Evolutionary conservation across 805 yeast species (phyloP), one percentile per base, ranked within the genome.

Genomic region (Hanseniaspora taiwanica): DNA sequence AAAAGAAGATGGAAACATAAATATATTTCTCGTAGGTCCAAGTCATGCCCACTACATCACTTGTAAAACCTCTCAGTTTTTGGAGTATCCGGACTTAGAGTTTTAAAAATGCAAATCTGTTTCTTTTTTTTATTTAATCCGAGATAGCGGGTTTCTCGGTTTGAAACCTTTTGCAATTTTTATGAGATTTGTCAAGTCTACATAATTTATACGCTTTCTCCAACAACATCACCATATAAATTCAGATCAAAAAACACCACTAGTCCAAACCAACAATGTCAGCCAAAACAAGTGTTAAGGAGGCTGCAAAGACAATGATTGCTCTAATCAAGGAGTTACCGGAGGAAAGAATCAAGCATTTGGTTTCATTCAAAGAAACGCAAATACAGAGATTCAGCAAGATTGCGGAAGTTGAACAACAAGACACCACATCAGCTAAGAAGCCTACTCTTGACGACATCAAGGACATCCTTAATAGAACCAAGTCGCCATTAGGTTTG

Each of bases 331-430:
- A 76, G 47, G 69, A 69, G 18, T 65, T 80, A 34, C 93, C 93
- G 13, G 67, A 71, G 44, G 91, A 81, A 49, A 69, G 77, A 44
- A 66, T 82, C 39, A 71, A 71, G 48, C 84, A 79, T 53, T 66
- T 76, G 45, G 75, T 81, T 0, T 77, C 84, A 5, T 79, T 81
- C 62, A 81, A 76, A 52, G 77, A 73, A 36, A 55, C 71, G 0
- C 91, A 81, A 56, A 60, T 80, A 29, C 71, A 71, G 44, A 63
- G 79, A 54, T 73, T 69, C 43, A 65, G 69, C 50, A 62, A 65
- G 16, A 56, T 74, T 12, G 77, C 77, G 2, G 74, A 75, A 3
- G 42, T 71, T 12, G 64, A 66, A 21, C 12, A 24, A 23, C 36
- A 32, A 24, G 67, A 54, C 49, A 63, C 51, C 49, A 66, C 52